phyloP scores from a whole-genome alignment of 176 grass and related monocot genomes.

The Oryza glaberrima region DNA sequence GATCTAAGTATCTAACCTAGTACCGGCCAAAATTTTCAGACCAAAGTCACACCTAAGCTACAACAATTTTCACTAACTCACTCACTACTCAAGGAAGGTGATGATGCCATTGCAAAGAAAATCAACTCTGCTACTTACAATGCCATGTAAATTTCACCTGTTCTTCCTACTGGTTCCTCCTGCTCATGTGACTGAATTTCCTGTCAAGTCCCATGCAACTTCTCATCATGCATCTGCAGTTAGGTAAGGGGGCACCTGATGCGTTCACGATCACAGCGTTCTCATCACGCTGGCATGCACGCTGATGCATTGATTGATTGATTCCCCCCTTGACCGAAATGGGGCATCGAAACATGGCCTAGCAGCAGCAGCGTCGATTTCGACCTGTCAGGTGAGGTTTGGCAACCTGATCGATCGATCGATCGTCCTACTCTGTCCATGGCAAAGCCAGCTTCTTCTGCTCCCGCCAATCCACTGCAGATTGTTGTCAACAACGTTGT shows the following conservation, averaged over 20 bases:
- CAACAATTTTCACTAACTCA: neutral
- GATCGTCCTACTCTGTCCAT: neutral
- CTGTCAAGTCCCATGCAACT: neutral
- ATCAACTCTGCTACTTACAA: neutral
- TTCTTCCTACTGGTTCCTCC: neutral
- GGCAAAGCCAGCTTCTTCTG: neutral
- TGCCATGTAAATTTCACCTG: neutral
- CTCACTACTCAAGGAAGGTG: neutral
- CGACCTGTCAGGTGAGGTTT: neutral
- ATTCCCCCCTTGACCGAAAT: neutral
- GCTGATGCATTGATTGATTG: neutral
- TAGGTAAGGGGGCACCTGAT: neutral
- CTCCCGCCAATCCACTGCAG: neutral
- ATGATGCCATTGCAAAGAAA: conserved; percentile 7
- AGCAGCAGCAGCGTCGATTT: neutral
- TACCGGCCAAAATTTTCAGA: neutral
- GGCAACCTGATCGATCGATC: neutral
- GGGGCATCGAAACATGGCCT: neutral
- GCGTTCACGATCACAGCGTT: neutral
- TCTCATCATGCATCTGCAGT: neutral
- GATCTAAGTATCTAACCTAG: neutral
- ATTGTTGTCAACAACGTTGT: neutral
- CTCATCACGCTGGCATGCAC: neutral
- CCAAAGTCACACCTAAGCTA: neutral
- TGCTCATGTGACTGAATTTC: neutral